Conservation (phyloP, 169 alveolate species). For the Babesia ovis region DNA sequence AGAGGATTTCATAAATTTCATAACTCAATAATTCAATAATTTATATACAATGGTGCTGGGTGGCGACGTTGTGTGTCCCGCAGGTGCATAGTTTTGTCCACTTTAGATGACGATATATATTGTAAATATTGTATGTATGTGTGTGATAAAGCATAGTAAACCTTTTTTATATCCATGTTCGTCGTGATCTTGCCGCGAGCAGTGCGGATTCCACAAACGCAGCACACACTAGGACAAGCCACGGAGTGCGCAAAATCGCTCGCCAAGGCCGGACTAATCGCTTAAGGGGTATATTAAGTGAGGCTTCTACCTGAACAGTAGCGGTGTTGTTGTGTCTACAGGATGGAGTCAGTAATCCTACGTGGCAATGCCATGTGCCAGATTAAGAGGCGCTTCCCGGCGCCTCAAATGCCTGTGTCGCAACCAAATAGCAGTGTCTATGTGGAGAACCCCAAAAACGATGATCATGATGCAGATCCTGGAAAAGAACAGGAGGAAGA, state of each 20-base stretch:
- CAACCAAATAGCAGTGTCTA: background rate
- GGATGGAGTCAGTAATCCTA: slow-evolving; percentile 62
- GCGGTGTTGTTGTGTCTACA: background rate
- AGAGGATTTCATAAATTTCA: background rate
- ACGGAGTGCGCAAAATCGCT: background rate
- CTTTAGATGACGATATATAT: no score
- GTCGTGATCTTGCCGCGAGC: background rate
- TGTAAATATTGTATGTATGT: no score
- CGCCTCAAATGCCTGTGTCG: slow-evolving; percentile 3
- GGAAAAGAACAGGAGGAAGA: slow-evolving; percentile 52
- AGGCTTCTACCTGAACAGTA: background rate
- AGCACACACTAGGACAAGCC: background rate
- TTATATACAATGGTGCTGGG: background rate
- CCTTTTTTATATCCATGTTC: background rate
- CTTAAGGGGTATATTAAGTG: no score
- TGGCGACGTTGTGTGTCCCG: background rate
- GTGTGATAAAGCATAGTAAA: no score
- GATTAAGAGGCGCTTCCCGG: slow-evolving; percentile 47
- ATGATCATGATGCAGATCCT: slow-evolving; percentile 2
- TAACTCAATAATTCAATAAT: background rate
- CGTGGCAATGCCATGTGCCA: slow-evolving; percentile 57
- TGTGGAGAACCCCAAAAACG: background rate
- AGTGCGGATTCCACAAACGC: background rate
- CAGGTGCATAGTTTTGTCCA: no score
- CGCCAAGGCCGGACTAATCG: no score